Conservation (phyloP, 768 basidiomycete species). For the Piloderma croceum region DNA sequence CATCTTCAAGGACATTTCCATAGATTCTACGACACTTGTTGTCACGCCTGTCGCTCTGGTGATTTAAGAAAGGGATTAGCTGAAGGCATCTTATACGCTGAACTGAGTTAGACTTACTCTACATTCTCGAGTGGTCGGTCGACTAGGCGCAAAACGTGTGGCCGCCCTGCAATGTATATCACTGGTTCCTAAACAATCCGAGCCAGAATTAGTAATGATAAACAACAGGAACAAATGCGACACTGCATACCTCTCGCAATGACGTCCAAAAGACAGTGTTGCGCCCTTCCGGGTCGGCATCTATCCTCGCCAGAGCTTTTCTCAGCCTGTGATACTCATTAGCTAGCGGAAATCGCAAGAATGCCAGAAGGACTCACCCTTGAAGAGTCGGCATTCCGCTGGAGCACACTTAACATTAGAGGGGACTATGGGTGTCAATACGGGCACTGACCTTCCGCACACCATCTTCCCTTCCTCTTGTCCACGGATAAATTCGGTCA, state of each 20-base stretch:
- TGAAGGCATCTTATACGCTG: too few species aligned
- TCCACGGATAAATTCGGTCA: slow-evolving; percentile 34
- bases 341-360: too few species aligned
- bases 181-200: slow-evolving; percentile 71
- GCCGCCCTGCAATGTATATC: slow-evolving; percentile 78
- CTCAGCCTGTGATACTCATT: slow-evolving; percentile 67
- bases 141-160: slow-evolving; percentile 85
- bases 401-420: slow-evolving; percentile 19
- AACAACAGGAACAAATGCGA: not conserved
- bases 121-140: slow-evolving; percentile 91
- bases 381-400: slow-evolving; percentile 95
- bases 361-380: slow-evolving; percentile 67
- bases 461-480: slow-evolving; percentile 52
- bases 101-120: slow-evolving; percentile 62
- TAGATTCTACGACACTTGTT: slow-evolving; percentile 82
- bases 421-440: not conserved
- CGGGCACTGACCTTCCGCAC: slow-evolving; percentile 59
- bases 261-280: slow-evolving; percentile 92
- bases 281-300: slow-evolving; percentile 71
- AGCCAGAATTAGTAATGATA: slow-evolving; percentile 4
- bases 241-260: slow-evolving; percentile 64
- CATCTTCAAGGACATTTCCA: slow-evolving; percentile 83
- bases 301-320: slow-evolving; percentile 69
- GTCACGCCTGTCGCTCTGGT: slow-evolving; percentile 88
- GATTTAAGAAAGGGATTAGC: not conserved